These are phyloP conservation scores for Vitis hybrid DNA, from an alignment of 177 flowering plant genomes.

Conservation along the genomic window DNA sequence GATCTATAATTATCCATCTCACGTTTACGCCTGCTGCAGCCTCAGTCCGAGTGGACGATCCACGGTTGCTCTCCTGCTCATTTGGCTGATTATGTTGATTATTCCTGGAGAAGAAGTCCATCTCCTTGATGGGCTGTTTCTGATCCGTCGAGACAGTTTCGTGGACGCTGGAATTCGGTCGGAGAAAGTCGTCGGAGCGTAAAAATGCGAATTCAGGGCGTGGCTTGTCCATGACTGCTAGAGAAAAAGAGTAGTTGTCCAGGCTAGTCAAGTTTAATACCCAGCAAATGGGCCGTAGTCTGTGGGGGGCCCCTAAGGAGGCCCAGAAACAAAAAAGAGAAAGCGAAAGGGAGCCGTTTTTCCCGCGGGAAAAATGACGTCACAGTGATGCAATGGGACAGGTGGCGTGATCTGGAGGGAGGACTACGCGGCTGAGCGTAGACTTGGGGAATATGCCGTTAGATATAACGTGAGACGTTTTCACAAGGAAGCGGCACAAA, in stretches of 20 bases:
- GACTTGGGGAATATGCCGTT: no score
- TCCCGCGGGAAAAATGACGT: constrained; percentile 11
- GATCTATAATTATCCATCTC: constrained; percentile 8
- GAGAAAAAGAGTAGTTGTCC: constrained; percentile 2
- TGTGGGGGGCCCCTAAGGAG: no score
- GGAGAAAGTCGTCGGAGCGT: constrained; percentile 27
- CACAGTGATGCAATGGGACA: not conserved
- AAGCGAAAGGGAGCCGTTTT: constrained; percentile 22
- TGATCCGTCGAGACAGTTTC: not conserved
- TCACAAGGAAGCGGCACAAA: not conserved
- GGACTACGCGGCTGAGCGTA: not conserved
- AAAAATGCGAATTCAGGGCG: constrained; percentile 23
- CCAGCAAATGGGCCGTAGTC: no score
- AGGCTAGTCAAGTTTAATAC: not conserved
- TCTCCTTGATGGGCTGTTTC: constrained; percentile 21
- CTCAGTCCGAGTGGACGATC: not conserved
- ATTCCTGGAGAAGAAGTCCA: constrained; percentile 36
- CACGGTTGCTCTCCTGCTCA: not conserved
- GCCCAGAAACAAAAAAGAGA: not conserved
- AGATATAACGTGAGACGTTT: no score
- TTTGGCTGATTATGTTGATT: not conserved
- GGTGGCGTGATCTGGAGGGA: constrained; percentile 4
- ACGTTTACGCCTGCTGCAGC: constrained; percentile 20
- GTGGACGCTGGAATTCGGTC: not conserved
- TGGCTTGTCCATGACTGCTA: constrained; percentile 17